Base-by-base conservation (phyloP, 108 stramenopile species). In the Mayamaea pseudoterrestris region DNA sequence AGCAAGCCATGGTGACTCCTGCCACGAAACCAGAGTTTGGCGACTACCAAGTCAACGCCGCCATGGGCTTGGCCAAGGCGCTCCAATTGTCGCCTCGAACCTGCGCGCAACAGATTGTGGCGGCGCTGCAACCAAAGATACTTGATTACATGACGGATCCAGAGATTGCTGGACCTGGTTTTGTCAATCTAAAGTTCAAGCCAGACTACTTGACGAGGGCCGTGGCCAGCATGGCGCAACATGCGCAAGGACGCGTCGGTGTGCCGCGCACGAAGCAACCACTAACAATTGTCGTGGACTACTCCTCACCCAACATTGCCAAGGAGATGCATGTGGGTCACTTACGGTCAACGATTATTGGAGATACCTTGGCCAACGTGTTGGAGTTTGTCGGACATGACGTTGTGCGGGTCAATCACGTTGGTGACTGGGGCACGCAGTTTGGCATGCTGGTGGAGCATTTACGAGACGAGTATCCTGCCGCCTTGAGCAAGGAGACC, bases 261-360 rank as follows among this genome's bases (percentile, higher is more conserved):
- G 55, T 85, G 2, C 88, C 73, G 17, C 31, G 32, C 25, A 68
- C 66, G 29, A 40, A 27, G 49, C 84, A 62, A 3, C 72, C 72
- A 46, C 69, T 84, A 73, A 84, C 69, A 49, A 84, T 90, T 45
- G 70, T 90, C 21, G 90, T 99, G 5, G 98, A 99, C 69, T 99
- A 77, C 67, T 90, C 87, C 5, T 94, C 92, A 11, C 98, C 98
- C 11, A 99, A 99, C 60, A 95, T 99, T 66, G 98, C 98, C 29
- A 99, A 99, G 76, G 96, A 97, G 64, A 97, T 99, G 98, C 98
- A 99, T 57, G 98, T 99, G n/a, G 98, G 98, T 13, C 98, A 99
- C 61, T 69, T 99, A 39, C 69, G 98, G 35, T 92, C 89, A 21
- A 99, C 98, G 3, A 95, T 99, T 64, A 95, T 99, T 52, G 98